phyloP scores from a whole-genome alignment of 140 eudicot species.

The Flaveria floridana region DNA sequence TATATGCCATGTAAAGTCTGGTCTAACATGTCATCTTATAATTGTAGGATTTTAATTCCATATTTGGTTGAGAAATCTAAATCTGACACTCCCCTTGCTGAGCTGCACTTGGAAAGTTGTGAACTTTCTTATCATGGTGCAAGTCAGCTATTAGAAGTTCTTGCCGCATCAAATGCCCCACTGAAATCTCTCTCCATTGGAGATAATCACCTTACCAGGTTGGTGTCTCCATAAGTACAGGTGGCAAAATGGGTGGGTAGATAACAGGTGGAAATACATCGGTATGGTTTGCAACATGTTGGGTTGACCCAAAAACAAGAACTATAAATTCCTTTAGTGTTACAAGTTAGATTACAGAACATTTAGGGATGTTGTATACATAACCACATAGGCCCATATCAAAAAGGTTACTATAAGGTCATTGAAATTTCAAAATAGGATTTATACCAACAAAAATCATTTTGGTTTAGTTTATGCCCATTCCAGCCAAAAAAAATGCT shows the following conservation, averaged over 20 bases:
- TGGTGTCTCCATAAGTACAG: constrained; percentile 2
- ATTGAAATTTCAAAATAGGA: background rate
- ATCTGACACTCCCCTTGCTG: constrained; percentile 41
- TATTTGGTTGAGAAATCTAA: constrained; percentile 54
- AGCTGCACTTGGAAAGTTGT: constrained; percentile 59
- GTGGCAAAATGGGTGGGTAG: background rate
- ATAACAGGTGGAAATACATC: background rate
- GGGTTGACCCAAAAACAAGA: background rate
- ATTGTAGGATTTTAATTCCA: constrained; percentile 51
- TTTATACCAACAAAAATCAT: background rate
- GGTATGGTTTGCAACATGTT: background rate
- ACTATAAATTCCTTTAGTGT: background rate
- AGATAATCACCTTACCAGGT: constrained; percentile 74
- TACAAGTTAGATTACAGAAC: background rate
- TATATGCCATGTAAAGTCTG: constrained; percentile 1
- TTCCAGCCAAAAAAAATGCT: background rate
- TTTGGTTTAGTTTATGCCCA: constrained; percentile 10
- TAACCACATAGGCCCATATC: background rate
- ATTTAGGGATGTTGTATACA: background rate
- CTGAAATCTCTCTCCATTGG: constrained; percentile 55
- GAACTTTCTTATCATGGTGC: constrained; percentile 52
- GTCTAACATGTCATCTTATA: constrained; percentile 18
- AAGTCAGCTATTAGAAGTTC: constrained; percentile 48
- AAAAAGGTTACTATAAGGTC: constrained; percentile 1
- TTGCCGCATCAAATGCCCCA: constrained; percentile 48